Evolutionary conservation across 106 monocot species (phyloP).

Genomic region (Triglochin maritima): DNA sequence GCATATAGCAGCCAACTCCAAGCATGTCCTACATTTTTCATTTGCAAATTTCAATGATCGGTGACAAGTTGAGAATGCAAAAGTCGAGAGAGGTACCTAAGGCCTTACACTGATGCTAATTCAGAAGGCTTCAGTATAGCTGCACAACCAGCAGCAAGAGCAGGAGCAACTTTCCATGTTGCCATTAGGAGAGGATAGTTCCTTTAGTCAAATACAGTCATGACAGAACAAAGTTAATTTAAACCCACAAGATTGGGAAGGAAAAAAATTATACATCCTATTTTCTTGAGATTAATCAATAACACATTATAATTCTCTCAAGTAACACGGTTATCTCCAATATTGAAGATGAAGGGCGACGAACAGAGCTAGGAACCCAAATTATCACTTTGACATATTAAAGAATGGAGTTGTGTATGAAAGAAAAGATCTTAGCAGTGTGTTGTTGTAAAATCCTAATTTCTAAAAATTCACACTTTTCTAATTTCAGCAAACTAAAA

Average conservation of each 20-base stretch:
- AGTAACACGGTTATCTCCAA: too few relatives aligned
- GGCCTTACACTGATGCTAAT: constrained; percentile 68
- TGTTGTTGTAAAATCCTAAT: too few relatives aligned
- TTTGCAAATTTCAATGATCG: neutral
- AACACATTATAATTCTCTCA: too few relatives aligned
- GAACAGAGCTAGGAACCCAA: too few relatives aligned
- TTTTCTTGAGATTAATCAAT: too few relatives aligned
- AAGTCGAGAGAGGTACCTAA: neutral
- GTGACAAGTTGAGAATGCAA: constrained; percentile 1
- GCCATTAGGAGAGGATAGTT: constrained; percentile 99
- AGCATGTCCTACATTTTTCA: constrained; percentile 61
- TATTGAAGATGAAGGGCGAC: too few relatives aligned
- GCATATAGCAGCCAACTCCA: constrained; percentile 84
- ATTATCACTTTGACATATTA: too few relatives aligned
- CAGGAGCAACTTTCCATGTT: constrained; percentile 97
- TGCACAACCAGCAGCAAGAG: constrained; percentile 96
- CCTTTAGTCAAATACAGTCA: constrained; percentile 22
- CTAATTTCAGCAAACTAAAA: too few relatives aligned
- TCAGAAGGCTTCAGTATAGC: constrained; percentile 98
- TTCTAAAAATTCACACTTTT: too few relatives aligned
- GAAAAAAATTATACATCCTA: neutral
- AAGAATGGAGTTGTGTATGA: too few relatives aligned
- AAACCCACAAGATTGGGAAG: neutral
- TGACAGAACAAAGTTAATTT: neutral
- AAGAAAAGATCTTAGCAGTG: too few relatives aligned